phyloP scores from a whole-genome alignment of 768 basidiomycete genomes.

The Lactarius indigo region DNA sequence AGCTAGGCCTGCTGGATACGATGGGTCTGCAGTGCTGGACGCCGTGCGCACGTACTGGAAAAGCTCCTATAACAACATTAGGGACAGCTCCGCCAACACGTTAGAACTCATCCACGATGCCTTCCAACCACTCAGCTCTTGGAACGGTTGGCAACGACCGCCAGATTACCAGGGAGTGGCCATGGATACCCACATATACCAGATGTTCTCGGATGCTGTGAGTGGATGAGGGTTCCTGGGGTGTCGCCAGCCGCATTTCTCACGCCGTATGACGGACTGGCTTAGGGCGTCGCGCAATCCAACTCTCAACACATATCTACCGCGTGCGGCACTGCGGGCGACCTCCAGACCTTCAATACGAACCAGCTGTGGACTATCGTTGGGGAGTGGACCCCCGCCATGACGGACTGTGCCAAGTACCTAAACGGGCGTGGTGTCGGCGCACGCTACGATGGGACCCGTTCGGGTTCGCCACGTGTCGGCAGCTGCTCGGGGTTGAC shows the following conservation, averaged over 20 bases:
- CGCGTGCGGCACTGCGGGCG: conserved; percentile 48
- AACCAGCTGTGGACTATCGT: conserved; percentile 73
- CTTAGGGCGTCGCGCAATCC: conserved; percentile 45
- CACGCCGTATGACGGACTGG: background rate
- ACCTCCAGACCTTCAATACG: conserved; percentile 43
- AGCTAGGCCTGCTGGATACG: conserved; percentile 66
- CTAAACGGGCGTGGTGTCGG: conserved; percentile 80
- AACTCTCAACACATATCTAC: conserved; percentile 55
- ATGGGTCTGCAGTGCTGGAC: conserved; percentile 47
- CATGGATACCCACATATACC: conserved; percentile 79
- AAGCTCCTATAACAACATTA: conserved; percentile 70
- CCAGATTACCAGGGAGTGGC: conserved; percentile 62
- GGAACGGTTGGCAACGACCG: conserved; percentile 56
- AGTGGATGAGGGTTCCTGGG: background rate
- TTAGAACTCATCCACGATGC: conserved; percentile 76
- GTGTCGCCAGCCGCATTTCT: background rate
- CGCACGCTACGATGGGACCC: conserved; percentile 54
- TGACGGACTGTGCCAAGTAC: conserved; percentile 75
- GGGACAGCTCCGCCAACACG: conserved; percentile 53
- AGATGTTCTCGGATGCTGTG: conserved; percentile 62
- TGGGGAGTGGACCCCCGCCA: conserved; percentile 82
- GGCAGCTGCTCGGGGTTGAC: conserved; percentile 76
- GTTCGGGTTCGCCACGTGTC: conserved; percentile 56
- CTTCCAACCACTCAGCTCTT: conserved; percentile 69
- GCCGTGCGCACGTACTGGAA: conserved; percentile 59